A percentile compares a stretch with the other conserved stretches of the same genome.
These are phyloP conservation scores for Jamesozyma lodderae DNA, from an alignment of 805 yeast genomes.

Conservation along the genomic window DNA sequence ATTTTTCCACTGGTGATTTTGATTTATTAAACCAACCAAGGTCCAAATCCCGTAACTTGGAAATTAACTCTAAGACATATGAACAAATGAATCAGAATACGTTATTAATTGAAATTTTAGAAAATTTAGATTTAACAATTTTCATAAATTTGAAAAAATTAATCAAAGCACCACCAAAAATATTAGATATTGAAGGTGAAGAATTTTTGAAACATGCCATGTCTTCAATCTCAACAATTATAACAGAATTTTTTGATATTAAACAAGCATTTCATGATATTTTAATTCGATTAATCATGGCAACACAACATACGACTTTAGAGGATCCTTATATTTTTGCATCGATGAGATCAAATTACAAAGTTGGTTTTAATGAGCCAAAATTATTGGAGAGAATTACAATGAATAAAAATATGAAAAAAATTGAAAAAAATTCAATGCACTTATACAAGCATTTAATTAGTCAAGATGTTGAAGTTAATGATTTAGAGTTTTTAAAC, in stretches of 20 bases:
- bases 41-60: constrained; percentile 12
- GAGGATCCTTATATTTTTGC: constrained; percentile 69
- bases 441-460: constrained; percentile 40
- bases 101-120: constrained; percentile 22
- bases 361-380: constrained; percentile 26
- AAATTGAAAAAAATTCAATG: constrained; percentile 23
- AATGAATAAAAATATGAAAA: constrained; percentile 5
- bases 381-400: constrained; percentile 7
- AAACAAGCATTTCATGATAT: constrained; percentile 66
- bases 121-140: constrained; percentile 26
- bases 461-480: constrained; percentile 37
- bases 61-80: constrained; percentile 24
- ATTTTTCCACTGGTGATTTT: constrained; percentile 6
- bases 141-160: constrained; percentile 24
- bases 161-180: constrained; percentile 11
- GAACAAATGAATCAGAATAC: constrained; percentile 27
- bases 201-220: constrained; percentile 27
- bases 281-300: constrained; percentile 50
- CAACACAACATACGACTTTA: constrained; percentile 59
- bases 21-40: constrained; percentile 11
- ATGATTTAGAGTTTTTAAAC: constrained; percentile 30
- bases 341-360: constrained; percentile 49
- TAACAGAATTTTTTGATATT: constrained; percentile 62
- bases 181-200: constrained; percentile 24
- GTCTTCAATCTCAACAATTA: constrained; percentile 19